Evolutionary conservation across 495 filamentous ascomycete genomes (phyloP).

Genomic region (Oleoguttula mirabilis): DNA sequence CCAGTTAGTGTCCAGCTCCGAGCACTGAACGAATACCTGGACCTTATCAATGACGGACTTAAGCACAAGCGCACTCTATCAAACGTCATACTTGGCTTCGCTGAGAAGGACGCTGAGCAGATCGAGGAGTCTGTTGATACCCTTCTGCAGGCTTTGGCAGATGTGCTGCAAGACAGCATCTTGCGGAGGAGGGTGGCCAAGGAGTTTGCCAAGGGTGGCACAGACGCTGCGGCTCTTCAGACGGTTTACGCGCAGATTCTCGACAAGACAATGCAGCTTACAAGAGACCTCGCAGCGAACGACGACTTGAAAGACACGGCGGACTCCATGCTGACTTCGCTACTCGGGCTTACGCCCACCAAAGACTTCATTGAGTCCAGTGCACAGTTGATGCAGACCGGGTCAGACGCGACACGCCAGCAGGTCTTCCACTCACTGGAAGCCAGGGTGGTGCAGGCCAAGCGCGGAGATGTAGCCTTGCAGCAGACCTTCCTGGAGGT

Average conservation of each 20-base stretch:
- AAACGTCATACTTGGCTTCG: conserved; percentile 50
- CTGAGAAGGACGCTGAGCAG: conserved; percentile 49
- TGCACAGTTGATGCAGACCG: conserved; percentile 59
- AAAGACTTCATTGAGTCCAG: conserved; percentile 76
- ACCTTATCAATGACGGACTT: conserved; percentile 58
- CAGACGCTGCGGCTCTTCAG: conserved; percentile 9
- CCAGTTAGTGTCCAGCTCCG: conserved; percentile 7
- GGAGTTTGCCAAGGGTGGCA: conserved; percentile 9
- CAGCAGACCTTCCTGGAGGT: conserved; percentile 45
- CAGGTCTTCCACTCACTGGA: conserved; percentile 72
- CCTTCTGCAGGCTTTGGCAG: conserved; percentile 48
- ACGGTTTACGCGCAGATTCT: conserved; percentile 36
- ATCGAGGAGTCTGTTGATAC: conserved; percentile 47
- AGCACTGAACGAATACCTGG: conserved; percentile 60
- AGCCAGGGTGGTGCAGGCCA: conserved; percentile 55
- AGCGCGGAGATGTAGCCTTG: conserved; percentile 41
- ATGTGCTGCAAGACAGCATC: conserved; percentile 41
- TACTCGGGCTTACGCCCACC: conserved; percentile 68
- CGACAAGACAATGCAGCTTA: conserved; percentile 36
- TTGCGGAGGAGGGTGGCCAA: conserved; percentile 19
- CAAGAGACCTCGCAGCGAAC: conserved; percentile 8
- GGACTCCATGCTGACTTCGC: conserved; percentile 55
- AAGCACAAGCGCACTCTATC: conserved; percentile 59
- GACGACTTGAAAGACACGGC: conserved; percentile 44
- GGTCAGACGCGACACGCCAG: conserved; percentile 57